Percentiles rank a stretch among this genome's conserved stretches.
Evolutionary conservation across 495 filamentous ascomycete species (phyloP).

Genomic region (Penicillium coffeae): DNA sequence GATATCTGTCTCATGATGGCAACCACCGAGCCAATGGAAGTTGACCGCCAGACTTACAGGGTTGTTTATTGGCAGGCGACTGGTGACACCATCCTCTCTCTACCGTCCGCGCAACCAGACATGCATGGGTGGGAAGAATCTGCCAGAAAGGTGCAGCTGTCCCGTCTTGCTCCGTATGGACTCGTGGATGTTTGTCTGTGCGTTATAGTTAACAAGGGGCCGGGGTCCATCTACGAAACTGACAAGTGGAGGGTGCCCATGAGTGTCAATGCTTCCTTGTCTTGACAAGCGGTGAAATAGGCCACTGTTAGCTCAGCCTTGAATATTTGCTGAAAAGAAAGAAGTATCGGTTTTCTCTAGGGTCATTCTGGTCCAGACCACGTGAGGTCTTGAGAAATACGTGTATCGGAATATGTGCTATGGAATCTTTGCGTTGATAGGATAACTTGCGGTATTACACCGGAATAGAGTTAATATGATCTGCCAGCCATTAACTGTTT

Average conservation of each 20-base stretch:
- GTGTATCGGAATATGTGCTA: too few relatives aligned
- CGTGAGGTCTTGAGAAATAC: too few relatives aligned
- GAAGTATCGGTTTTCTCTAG: too few relatives aligned
- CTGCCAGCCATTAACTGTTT: constrained; percentile 17
- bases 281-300: background rate
- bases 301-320: background rate
- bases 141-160: constrained; percentile 20
- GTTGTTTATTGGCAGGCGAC: constrained; percentile 16
- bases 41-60: background rate
- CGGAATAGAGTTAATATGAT: constrained; percentile 25
- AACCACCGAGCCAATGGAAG: constrained; percentile 14
- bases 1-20: constrained; percentile 21
- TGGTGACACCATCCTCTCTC: constrained; percentile 21
- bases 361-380: too few relatives aligned
- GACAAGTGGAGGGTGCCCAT: background rate
- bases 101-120: constrained; percentile 18
- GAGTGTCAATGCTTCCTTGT: background rate
- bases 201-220: constrained; percentile 3
- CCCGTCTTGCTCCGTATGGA: constrained; percentile 24
- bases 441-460: constrained; percentile 12
- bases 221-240: background rate
- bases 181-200: constrained; percentile 13
- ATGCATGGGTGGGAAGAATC: constrained; percentile 19
- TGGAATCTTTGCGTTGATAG: background rate
- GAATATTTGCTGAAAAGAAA: too few relatives aligned